Conservation (phyloP, 1,139 yeast species). For the Dujonia santamariae region DNA sequence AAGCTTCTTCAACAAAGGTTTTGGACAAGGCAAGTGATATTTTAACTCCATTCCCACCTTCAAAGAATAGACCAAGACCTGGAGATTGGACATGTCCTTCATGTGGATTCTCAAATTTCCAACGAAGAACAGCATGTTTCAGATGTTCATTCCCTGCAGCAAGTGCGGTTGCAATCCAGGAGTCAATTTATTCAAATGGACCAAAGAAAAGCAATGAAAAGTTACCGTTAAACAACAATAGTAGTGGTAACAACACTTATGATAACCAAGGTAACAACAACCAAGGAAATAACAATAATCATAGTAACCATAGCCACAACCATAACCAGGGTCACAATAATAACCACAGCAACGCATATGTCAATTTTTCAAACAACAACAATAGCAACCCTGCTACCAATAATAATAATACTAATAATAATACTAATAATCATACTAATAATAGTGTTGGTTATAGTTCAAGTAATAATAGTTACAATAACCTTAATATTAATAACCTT, state of each 20-base stretch:
- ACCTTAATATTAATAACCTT: constrained; percentile 11
- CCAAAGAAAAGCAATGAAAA: constrained; percentile 13
- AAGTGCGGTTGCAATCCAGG: constrained; percentile 64
- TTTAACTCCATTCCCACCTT: constrained; percentile 80
- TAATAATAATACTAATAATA: constrained; percentile 8
- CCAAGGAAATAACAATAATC: constrained; percentile 15
- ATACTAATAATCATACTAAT: constrained; percentile 6
- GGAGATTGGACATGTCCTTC: constrained; percentile 98
- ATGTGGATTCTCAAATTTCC: constrained; percentile 94
- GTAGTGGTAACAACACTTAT: constrained; percentile 5
- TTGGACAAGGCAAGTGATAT: constrained; percentile 80
- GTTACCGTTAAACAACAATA: constrained; percentile 10
- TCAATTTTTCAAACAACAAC: constrained; percentile 9
- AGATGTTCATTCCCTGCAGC: constrained; percentile 90
- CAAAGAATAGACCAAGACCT: constrained; percentile 89
- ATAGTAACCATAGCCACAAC: constrained; percentile 23
- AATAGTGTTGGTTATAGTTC: constrained; percentile 9
- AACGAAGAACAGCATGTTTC: constrained; percentile 91
- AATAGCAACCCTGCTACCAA: constrained; percentile 10
- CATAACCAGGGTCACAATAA: constrained; percentile 7
- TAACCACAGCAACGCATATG: constrained; percentile 6
- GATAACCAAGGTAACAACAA: constrained; percentile 11
- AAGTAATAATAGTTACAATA: too few species aligned
- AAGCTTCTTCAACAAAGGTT: constrained; percentile 77
- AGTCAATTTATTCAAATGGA: constrained; percentile 31